Percentiles rank a stretch among this genome's conserved stretches.
phyloP scores from a whole-genome alignment of 306 rosid genomes.

The Lathyrus sativus region DNA sequence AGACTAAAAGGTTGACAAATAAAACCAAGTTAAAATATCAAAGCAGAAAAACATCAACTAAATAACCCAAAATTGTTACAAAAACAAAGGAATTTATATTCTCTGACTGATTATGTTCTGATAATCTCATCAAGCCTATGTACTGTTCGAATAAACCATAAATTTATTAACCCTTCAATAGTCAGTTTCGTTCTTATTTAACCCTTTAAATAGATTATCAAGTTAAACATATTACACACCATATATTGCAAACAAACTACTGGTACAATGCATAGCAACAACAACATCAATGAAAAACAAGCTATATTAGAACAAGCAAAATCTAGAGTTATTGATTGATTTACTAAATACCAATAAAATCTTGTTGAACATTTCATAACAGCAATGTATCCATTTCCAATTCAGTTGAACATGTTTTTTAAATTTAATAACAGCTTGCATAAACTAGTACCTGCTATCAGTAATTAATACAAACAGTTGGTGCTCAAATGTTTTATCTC shows the following conservation, averaged over 20 bases:
- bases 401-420: background rate
- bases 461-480: background rate
- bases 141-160: constrained; percentile 7
- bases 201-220: too few species aligned
- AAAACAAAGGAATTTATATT: background rate
- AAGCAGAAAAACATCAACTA: background rate
- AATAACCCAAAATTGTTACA: constrained; percentile 8
- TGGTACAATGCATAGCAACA: constrained; percentile 5
- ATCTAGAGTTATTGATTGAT: background rate
- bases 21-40: too few species aligned
- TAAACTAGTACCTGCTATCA: background rate
- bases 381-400: background rate
- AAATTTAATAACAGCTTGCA: background rate
- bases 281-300: background rate
- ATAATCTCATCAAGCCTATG: constrained; percentile 6
- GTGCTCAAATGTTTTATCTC: background rate
- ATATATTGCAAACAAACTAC: background rate
- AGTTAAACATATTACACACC: background rate
- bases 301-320: background rate
- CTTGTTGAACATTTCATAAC: background rate
- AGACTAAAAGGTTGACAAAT: too few species aligned
- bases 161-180: too few species aligned
- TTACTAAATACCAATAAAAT: background rate
- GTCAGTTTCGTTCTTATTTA: too few species aligned
- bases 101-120: background rate